These are phyloP conservation scores for Sabuloglossum arenarium DNA, from an alignment of 495 filamentous ascomycete genomes.

Conservation along the genomic window DNA sequence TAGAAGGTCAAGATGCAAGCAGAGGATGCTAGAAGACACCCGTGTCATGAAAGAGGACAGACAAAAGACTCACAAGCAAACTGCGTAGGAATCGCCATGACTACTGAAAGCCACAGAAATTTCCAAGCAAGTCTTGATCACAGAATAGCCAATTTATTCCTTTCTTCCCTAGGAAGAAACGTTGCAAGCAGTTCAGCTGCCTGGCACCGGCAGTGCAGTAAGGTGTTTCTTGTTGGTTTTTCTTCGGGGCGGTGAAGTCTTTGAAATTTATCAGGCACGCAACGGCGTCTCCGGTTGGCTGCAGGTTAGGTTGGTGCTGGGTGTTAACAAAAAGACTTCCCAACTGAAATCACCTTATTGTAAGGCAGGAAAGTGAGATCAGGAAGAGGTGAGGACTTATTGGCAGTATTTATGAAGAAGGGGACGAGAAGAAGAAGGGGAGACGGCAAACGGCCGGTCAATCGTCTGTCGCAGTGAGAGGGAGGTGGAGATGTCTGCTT, in stretches of 20 bases:
- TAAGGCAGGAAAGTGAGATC: not conserved
- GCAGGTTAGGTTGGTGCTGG: not conserved
- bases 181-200: not conserved
- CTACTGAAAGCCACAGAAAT: slow-evolving; percentile 56
- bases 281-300: not conserved
- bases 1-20: not conserved
- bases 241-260: not conserved
- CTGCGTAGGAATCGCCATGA: slow-evolving; percentile 80
- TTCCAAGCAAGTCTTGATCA: not conserved
- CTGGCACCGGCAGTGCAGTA: not conserved
- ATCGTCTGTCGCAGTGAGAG: not conserved
- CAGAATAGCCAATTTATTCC: not conserved
- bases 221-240: not conserved
- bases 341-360: not conserved
- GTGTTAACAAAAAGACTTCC: not conserved
- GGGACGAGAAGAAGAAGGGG: not conserved
- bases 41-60: not conserved
- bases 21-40: not conserved
- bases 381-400: not conserved
- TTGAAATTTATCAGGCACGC: not conserved
- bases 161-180: not conserved
- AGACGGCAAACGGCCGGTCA: not conserved
- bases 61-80: slow-evolving; percentile 47
- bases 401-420: not conserved
- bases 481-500: not conserved